Conservation (phyloP, 1,284 basidiomycete genomes). For the Cutaneotrichosporon sp. region DNA sequence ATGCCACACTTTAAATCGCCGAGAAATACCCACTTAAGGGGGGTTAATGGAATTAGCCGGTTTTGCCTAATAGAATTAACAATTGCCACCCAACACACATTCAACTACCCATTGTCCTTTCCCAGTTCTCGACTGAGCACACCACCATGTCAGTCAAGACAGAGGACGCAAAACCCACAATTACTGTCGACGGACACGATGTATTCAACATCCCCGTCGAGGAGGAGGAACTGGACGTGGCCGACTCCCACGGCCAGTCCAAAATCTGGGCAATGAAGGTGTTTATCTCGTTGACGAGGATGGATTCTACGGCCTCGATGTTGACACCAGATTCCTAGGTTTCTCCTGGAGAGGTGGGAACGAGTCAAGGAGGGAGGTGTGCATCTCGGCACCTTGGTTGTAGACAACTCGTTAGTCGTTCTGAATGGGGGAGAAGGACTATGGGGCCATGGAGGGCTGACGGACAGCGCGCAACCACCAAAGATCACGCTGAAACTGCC, state of each 20-base stretch:
- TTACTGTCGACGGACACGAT: constrained; percentile 15
- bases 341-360: constrained; percentile 53
- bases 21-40: no score
- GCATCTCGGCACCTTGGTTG: constrained; percentile 51
- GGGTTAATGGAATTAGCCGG: no score
- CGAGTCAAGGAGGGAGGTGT: constrained; percentile 49
- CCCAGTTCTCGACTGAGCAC: not conserved
- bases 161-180: constrained; percentile 18
- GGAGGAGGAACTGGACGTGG: constrained; percentile 34
- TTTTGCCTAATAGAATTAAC: no score
- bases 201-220: constrained; percentile 23
- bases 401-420: constrained; percentile 50
- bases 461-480: constrained; percentile 5
- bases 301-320: no score
- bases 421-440: no score
- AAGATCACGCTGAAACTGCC: constrained; percentile 21
- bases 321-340: constrained; percentile 49
- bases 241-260: constrained; percentile 17
- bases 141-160: constrained; percentile 9
- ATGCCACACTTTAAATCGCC: no score
- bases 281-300: not conserved
- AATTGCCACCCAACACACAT: constrained; percentile 5
- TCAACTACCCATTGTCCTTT: not conserved
- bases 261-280: constrained; percentile 44
- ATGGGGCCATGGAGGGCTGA: not conserved